Evolutionary conservation across 2,329 filamentous ascomycete genomes (phyloP), one percentile per base, ranked within the genome.

Genomic region (Penicillium sp.): DNA sequence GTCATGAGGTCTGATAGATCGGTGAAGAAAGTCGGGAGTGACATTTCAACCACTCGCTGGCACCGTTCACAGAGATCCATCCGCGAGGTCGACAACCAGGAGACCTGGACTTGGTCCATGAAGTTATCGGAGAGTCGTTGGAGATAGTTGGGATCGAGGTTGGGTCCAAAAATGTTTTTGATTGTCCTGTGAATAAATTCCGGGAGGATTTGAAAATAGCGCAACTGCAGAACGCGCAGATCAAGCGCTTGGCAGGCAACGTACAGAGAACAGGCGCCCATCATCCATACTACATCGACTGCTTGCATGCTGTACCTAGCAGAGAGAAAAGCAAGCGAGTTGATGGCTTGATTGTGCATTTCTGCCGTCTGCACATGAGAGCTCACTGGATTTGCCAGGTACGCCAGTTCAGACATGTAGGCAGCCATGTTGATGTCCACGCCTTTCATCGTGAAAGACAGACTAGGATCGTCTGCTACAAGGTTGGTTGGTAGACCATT

Each of bases 311-410:
- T 31, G 88, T 82, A 82, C 3, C 86, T 78, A 1, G 81, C 81
- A 0, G 82, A 80, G 4, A 87, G 74, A 0, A 89, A 73, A 0
- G 87, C 87, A 22, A 90, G 76, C 0, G 84, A 87, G 66, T 90
- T 90, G 58, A 90, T 74, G 0, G 80, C 76, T 68, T 90, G 87
- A 63, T 89, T 89, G 37, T 82, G 76, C 83, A 88, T 87, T 68
- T 90, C 87, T 1, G 87, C 86, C 0, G 80, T 79, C 68, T 87
- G 84, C 1, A 89, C 84, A 64, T 89, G 85, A 2, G 76, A 77
- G 44, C 80, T 82, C 11, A 89, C 81, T 0, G 87, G 85, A 55
- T 85, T 83, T 0, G 85, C 82, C 0, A 89, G 79, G 61, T 82
- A 85, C 0, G 77, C 82, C 16, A 89, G 74, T 71, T 89, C 86